Evolutionary conservation across 768 basidiomycete species (phyloP).

Genomic region (Suillus lakei): DNA sequence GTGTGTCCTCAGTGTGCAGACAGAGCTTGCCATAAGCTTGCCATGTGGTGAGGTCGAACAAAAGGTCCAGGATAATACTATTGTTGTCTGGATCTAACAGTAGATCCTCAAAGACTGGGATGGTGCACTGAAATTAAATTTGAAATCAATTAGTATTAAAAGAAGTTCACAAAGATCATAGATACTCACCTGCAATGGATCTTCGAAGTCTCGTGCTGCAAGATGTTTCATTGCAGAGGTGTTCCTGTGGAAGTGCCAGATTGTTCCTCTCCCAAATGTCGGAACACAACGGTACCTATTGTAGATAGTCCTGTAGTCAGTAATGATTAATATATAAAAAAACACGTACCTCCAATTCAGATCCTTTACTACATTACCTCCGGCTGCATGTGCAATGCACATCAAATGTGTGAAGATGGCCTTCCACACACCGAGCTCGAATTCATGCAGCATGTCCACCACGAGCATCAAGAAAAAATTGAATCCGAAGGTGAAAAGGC

Average conservation of each 20-base stretch:
- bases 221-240: constrained; percentile 38
- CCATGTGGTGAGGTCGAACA: constrained; percentile 38
- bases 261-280: constrained; percentile 36
- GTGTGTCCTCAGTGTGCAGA: constrained; percentile 31
- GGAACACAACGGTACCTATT: constrained; percentile 34
- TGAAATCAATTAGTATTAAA: not conserved
- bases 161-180: not conserved
- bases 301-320: not conserved
- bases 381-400: constrained; percentile 27
- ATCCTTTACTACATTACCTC: constrained; percentile 11
- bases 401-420: constrained; percentile 27
- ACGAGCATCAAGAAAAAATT: constrained; percentile 29
- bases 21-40: constrained; percentile 41
- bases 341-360: constrained; percentile 26
- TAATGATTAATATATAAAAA: no score
- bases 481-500: constrained; percentile 20
- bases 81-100: constrained; percentile 30
- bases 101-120: constrained; percentile 45
- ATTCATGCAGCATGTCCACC: no score
- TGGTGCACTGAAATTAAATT: constrained; percentile 28
- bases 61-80: constrained; percentile 22
- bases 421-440: no score
- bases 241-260: constrained; percentile 35
- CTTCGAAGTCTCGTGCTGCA: constrained; percentile 43
- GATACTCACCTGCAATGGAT: constrained; percentile 34